A percentile compares a stretch with the other conserved stretches of the same genome.
Conservation (phyloP, 1,284 basidiomycete genomes). For the Rhizopogon parksii region DNA sequence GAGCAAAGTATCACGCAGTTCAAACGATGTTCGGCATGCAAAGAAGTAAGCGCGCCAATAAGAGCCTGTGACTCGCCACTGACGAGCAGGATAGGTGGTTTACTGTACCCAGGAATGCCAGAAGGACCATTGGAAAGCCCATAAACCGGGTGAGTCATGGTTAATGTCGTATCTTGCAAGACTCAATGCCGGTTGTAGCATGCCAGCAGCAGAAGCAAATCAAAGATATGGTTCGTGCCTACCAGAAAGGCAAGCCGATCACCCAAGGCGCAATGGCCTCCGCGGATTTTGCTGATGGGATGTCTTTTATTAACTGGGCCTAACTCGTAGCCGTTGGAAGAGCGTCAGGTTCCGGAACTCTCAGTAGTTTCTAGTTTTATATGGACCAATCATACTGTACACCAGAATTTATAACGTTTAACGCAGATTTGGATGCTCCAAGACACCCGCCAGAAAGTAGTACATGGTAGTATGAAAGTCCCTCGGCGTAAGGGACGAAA, state of each 20-base stretch:
- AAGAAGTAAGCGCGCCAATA: slow-evolving; percentile 14
- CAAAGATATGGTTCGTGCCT: slow-evolving; percentile 6
- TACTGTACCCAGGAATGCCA: slow-evolving; percentile 36
- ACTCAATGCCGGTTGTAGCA: neutral
- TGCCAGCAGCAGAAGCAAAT: slow-evolving; percentile 6
- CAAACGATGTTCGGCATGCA: slow-evolving; percentile 31
- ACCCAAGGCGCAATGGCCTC: slow-evolving; percentile 4
- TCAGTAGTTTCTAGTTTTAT: neutral
- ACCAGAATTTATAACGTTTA: neutral
- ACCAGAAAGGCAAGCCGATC: slow-evolving; percentile 3
- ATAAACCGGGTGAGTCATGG: slow-evolving; percentile 23
- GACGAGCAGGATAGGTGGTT: slow-evolving; percentile 18
- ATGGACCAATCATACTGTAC: neutral
- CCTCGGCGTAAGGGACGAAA: neutral
- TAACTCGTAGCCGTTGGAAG: neutral
- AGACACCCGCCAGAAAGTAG: neutral
- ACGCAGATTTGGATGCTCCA: neutral
- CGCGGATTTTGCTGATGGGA: slow-evolving; percentile 6
- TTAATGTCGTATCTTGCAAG: neutral
- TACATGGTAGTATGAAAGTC: neutral
- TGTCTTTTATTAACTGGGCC: neutral
- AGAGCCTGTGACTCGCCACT: neutral
- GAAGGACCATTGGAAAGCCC: slow-evolving; percentile 33
- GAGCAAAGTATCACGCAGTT: slow-evolving; percentile 28
- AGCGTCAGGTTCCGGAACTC: neutral